These are phyloP conservation scores for Deinandra increscens DNA, from an alignment of 129 eudicot genomes.

Conservation along the genomic window DNA sequence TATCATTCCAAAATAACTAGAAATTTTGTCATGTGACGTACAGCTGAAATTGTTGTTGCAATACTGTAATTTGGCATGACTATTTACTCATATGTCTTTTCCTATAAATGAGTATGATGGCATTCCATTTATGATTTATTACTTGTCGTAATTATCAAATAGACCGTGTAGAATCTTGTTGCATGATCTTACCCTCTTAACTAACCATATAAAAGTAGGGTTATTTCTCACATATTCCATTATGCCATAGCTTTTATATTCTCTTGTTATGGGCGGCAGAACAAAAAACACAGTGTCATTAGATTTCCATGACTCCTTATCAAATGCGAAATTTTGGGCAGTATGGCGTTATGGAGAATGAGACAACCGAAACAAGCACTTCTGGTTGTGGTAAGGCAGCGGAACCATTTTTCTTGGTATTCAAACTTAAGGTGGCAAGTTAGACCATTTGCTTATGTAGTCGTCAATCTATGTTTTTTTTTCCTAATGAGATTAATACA, in stretches of 20 bases:
- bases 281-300: not conserved
- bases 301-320: conserved; percentile 33
- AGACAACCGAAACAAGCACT: conserved; percentile 95
- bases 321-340: conserved; percentile 59
- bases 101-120: not conserved
- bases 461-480: not conserved
- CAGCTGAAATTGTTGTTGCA: not conserved
- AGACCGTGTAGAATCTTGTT: not conserved
- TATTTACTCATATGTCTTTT: not conserved
- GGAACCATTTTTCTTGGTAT: conserved; percentile 16
- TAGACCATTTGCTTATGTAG: not conserved
- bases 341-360: conserved; percentile 92
- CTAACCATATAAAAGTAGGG: not conserved
- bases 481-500: not conserved
- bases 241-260: not conserved
- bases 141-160: not conserved
- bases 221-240: not conserved
- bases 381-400: conserved; percentile 82
- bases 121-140: not conserved
- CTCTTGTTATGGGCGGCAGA: not conserved
- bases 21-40: not conserved
- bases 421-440: not conserved
- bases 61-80: not conserved
- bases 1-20: not conserved
- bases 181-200: not conserved